Evolutionary conservation across 441 rosid species (phyloP), one percentile per base, ranked within the genome.

Genomic region (Gossypium lobatum): DNA sequence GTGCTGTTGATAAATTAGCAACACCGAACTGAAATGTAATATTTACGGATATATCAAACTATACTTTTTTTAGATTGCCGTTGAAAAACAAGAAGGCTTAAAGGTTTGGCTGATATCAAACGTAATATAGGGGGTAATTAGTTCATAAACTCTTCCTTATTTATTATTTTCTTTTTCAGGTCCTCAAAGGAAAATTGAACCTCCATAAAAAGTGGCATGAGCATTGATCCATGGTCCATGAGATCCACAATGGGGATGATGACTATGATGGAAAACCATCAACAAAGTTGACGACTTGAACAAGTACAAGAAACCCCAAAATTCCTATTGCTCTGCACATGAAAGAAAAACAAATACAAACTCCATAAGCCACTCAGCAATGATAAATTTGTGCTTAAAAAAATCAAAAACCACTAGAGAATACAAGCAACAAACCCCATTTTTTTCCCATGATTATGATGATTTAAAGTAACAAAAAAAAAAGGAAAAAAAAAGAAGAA

Each of bases 201-300:
- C 98, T 0, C 98, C 98, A 25, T 93, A 91, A 86, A 93, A 91
- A 6, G 98, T 91, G 55, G 97, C 98, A 73, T 86, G 97, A 64
- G 95, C 98, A 73, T 81, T 85, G 26, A 80, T 84, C 97, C 98
- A 93, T 53, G 89, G 88, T 69, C 88, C 92, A 23, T 17, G 28
- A 50, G 5, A 54, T 9, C 80, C 85, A 64, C 80, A 73, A 17
- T 82, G 78, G 21, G 81, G 83, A 18, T 62, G 77, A 69, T 31
- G 6, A 31, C 37, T 31, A 4, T 53, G 37, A 31, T 4, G 4
- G 74, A 39, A 81, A 79, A 18, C 85, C 87, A 20, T 67, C 76
- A 65, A 71, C 93, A 9, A 82, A 78, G 6, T 84, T 83, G 66
- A 79, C 55, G 74, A 81, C 20, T 61, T 87, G 74, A 42, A 7